phyloP scores from a whole-genome alignment of 352 stramenopile species.

The Phytophthora podocarpi region DNA sequence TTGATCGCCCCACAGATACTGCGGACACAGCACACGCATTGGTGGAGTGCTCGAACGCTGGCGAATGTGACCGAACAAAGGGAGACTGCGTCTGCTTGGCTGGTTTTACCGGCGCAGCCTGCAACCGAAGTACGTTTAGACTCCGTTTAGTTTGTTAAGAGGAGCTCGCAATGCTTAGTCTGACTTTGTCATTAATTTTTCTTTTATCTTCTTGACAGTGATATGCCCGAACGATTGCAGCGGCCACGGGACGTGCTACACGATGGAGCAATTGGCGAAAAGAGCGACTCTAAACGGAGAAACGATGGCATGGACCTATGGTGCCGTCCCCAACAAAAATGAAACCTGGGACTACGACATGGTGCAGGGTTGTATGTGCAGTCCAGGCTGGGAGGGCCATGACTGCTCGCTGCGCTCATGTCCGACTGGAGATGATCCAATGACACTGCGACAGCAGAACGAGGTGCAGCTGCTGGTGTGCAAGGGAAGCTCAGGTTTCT shows the following conservation, averaged over 20 bases:
- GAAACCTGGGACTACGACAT: constrained; percentile 92
- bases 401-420: constrained; percentile 89
- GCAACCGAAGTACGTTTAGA: constrained; percentile 62
- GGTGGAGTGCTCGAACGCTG: constrained; percentile 78
- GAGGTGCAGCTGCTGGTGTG: constrained; percentile 85
- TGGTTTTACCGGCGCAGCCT: constrained; percentile 73
- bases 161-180: too few relatives aligned
- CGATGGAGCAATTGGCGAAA: constrained; percentile 78
- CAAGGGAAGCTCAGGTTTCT: constrained; percentile 57
- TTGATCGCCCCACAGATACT: constrained; percentile 50
- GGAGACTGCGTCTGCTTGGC: constrained; percentile 68
- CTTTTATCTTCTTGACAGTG: too few relatives aligned
- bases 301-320: constrained; percentile 60
- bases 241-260: constrained; percentile 84
- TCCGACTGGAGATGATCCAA: constrained; percentile 88
- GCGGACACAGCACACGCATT: constrained; percentile 59
- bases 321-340: constrained; percentile 79
- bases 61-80: constrained; percentile 67
- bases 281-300: constrained; percentile 57
- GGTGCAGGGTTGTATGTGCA: constrained; percentile 86
- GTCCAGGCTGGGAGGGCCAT: constrained; percentile 88
- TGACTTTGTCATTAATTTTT: too few relatives aligned
- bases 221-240: constrained; percentile 75
- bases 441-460: constrained; percentile 75
- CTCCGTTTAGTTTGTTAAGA: too few relatives aligned